Evolutionary conservation across 108 stramenopile genomes (phyloP).

Genomic region (Aurantiochytrium sp.): DNA sequence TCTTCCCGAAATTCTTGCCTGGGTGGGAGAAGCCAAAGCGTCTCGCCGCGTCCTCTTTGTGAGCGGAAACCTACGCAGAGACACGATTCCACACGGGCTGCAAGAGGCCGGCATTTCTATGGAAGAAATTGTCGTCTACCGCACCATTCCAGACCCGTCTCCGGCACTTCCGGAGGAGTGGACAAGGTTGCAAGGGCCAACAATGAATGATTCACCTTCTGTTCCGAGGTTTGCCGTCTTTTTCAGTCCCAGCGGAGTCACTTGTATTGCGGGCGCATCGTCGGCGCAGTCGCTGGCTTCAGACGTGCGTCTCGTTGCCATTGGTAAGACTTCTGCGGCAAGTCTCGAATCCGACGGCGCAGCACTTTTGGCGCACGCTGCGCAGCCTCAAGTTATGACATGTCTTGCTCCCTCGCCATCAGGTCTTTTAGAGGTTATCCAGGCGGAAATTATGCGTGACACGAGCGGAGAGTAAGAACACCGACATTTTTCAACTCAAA

Average conservation of each 20-base stretch:
- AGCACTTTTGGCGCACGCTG: not conserved
- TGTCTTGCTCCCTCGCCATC: not conserved
- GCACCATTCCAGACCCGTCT: not conserved
- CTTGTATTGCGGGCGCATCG: not conserved
- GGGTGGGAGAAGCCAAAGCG: not conserved
- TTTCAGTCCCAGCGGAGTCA: not conserved
- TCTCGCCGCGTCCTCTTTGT: not conserved
- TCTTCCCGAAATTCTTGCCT: not conserved
- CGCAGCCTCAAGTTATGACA: not conserved
- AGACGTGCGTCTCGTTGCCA: not conserved
- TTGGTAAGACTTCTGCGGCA: not conserved
- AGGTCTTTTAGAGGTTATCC: not conserved
- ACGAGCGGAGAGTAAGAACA: too few relatives aligned
- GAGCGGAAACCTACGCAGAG: not conserved
- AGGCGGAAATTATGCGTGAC: not conserved
- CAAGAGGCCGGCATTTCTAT: not conserved
- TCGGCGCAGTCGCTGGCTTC: not conserved
- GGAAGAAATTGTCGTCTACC: not conserved
- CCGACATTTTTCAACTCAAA: too few relatives aligned
- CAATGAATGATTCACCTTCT: too few relatives aligned
- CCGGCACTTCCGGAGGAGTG: not conserved
- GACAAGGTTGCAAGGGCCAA: not conserved
- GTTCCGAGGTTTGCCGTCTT: not conserved
- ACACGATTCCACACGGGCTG: not conserved
- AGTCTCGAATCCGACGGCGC: not conserved